phyloP scores from a whole-genome alignment of 23 red algal genomes.

The Pyropia yezoensis region DNA sequence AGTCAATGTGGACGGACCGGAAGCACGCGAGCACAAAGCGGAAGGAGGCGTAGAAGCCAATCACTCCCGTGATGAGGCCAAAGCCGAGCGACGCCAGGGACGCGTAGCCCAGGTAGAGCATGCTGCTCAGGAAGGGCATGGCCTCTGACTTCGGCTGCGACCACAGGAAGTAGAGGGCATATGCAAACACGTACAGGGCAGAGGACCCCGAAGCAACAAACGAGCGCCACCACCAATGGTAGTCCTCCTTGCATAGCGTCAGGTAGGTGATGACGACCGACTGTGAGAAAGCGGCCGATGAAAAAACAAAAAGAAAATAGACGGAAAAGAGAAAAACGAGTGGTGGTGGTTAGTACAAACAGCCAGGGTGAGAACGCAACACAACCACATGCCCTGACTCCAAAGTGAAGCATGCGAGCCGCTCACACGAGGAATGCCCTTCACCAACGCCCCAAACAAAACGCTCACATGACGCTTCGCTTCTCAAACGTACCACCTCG shows the following conservation, averaged over 20 bases:
- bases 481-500: conserved; percentile 16
- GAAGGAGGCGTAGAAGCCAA: conserved; percentile 72
- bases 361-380: no score
- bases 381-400: no score
- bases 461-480: background rate
- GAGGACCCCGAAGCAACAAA: conserved; percentile 62
- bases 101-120: conserved; percentile 77
- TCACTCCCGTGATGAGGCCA: conserved; percentile 45
- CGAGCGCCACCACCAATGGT: conserved; percentile 72
- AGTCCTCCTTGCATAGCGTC: conserved; percentile 75
- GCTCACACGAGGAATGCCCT: no score
- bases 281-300: conserved; percentile 1
- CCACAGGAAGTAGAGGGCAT: conserved; percentile 70
- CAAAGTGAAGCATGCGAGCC: no score
- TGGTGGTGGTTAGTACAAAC: no score
- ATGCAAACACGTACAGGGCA: conserved; percentile 83
- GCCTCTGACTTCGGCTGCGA: conserved; percentile 45
- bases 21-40: conserved; percentile 74
- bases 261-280: conserved; percentile 77
- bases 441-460: no score
- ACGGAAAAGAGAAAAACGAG: no score
- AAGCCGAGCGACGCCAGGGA: conserved; percentile 53
- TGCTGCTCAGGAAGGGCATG: conserved; percentile 50
- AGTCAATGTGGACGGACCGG: conserved; percentile 76
- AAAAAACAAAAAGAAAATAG: background rate